Percentiles rank a stretch among this genome's conserved stretches.
Evolutionary conservation across 2,329 filamentous ascomycete genomes (phyloP).

Genomic region (Penicillium digitatum): DNA sequence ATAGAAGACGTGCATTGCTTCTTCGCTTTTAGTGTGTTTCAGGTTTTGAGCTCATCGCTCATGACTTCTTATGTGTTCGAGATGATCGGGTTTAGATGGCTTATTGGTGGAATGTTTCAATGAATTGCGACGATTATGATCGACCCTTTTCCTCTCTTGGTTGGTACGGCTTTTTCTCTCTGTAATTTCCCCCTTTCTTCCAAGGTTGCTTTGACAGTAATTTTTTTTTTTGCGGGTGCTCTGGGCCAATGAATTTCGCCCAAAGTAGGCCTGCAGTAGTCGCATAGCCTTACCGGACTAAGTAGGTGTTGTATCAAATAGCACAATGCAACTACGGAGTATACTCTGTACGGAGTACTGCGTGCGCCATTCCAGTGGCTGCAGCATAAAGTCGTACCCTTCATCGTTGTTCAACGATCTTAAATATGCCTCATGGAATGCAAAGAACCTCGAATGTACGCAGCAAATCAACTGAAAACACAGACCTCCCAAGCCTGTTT

Average conservation of each 20-base stretch:
- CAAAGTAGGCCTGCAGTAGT: background rate
- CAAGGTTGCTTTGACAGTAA: no score
- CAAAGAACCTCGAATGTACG: background rate
- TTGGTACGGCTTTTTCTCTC: background rate
- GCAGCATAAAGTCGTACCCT: background rate
- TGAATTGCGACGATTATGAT: conserved; percentile 5
- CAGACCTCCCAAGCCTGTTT: background rate
- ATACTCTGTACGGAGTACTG: no score
- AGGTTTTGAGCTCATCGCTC: background rate
- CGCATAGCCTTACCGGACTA: background rate
- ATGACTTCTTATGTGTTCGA: conserved; percentile 1
- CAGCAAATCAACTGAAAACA: background rate
- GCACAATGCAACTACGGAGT: no score
- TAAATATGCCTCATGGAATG: background rate
- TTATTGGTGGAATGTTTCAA: conserved; percentile 1
- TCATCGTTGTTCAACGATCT: background rate
- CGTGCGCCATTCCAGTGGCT: background rate
- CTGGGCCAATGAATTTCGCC: no score
- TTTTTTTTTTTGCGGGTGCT: background rate
- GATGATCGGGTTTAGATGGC: conserved; percentile 1
- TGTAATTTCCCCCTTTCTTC: background rate
- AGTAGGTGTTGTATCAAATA: background rate
- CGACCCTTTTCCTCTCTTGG: background rate
- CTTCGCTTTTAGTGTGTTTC: background rate
- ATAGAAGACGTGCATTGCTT: conserved; percentile 3